Evolutionary conservation across 1,284 basidiomycete species (phyloP).

Genomic region (Meira miltonrushii): DNA sequence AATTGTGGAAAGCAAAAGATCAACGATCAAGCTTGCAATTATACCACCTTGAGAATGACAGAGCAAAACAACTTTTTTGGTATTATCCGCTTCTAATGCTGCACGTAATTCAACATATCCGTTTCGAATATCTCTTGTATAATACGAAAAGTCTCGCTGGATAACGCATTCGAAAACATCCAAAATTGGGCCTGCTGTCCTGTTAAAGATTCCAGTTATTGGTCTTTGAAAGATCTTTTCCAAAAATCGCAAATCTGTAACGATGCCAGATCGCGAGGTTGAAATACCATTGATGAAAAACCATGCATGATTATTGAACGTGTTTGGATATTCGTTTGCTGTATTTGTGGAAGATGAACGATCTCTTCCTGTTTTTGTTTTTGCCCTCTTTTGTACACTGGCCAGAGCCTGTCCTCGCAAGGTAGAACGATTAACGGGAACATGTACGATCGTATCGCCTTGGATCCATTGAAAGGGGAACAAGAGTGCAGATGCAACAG

Average conservation of each 20-base stretch:
- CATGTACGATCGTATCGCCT: not conserved
- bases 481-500: not conserved
- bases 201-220: conserved; percentile 10
- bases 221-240: conserved; percentile 11
- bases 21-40: conserved; percentile 5
- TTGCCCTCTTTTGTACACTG: not conserved
- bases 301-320: not conserved
- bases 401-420: not conserved
- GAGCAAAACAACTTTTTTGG: conserved; percentile 12
- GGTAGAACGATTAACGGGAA: not conserved
- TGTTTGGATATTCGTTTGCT: not conserved
- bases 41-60: conserved; percentile 16
- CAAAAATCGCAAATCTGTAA: not conserved
- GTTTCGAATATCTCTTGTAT: not conserved
- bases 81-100: conserved; percentile 6
- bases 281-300: conserved; percentile 7
- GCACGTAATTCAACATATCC: not conserved
- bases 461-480: not conserved
- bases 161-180: conserved; percentile 14
- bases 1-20: conserved; percentile 10
- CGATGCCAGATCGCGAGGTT: not conserved
- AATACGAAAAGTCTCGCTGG: conserved; percentile 12
- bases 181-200: conserved; percentile 6
- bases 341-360: not conserved
- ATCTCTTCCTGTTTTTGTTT: not conserved